Base-by-base conservation (phyloP, 2,329 filamentous ascomycete genomes). In the Tolypocladium album region DNA sequence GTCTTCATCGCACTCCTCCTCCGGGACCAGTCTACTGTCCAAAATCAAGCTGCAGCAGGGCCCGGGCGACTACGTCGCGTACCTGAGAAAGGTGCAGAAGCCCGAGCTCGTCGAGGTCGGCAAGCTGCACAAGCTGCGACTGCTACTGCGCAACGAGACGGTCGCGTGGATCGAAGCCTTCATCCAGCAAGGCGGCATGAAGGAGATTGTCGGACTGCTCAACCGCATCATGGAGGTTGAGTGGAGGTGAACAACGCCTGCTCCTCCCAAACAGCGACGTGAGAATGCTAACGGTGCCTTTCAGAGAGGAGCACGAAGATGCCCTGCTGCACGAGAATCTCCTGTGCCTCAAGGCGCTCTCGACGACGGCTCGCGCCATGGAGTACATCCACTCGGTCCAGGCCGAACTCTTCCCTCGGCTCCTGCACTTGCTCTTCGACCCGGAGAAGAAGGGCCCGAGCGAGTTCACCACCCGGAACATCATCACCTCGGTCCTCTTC, bases 371-470 rank as follows among this genome's bases (percentile, higher is more conserved):
- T 20, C 82, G 90, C 42, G 94, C 92, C 1, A 80, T 97, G 67
- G 84, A 89, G 65, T 89, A 93, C 69, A 83, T 99, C 9, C 83
- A 89, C 65, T 84, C 85, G 12, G 90, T 96, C 60, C 90, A 95
- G 65, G 78, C 80, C 7, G 87, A 88, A 0, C 80, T 99, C 11
- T 97, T 97, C 69, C 91, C 93, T 2, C 89, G 90, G 34, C 78
- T 99, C 55, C 76, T 97, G 55, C 84, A 84, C 61, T 92, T 97
- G 88, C 80, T 97, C 47, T 97, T 97, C 68, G 92, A 97, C 68
- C 90, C 95, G n/a, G 93, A 97, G 71, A 95, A 92, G 78, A 97
- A 97, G 72, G 94, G 94, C 0, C 94, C 94, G 0, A 95, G 90
- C 76, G 94, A 99, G 73, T 99, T 96, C 72, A 94, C 89, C 5